These are phyloP conservation scores for Cucumis hystrix DNA, from an alignment of 306 rosid species.

Conservation along the genomic window DNA sequence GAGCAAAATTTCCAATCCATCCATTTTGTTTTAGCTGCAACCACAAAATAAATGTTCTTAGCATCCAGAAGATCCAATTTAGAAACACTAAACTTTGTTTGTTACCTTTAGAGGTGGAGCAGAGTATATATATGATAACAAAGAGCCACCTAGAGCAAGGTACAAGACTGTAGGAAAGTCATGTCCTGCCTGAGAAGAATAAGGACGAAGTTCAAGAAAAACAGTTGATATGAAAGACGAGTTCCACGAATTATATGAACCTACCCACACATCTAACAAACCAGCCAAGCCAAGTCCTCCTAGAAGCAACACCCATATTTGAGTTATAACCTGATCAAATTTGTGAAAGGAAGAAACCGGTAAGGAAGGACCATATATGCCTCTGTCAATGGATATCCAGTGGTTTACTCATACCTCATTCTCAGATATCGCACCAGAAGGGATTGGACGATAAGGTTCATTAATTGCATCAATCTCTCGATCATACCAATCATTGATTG, in stretches of 20 bases:
- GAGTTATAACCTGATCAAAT: constrained; percentile 63
- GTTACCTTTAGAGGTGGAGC: constrained; percentile 92
- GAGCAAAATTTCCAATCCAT: constrained; percentile 97
- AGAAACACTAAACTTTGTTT: neutral
- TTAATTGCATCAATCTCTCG: constrained; percentile 94
- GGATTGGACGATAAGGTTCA: constrained; percentile 98
- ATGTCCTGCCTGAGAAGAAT: constrained; percentile 68
- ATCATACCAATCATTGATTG: constrained; percentile 95
- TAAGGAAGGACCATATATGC: neutral
- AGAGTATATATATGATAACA: constrained; percentile 84
- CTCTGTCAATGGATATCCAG: neutral
- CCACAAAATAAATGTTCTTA: constrained; percentile 19
- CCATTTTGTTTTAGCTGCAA: constrained; percentile 95
- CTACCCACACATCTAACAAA: constrained; percentile 80
- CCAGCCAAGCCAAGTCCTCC: constrained; percentile 81
- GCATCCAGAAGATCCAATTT: neutral
- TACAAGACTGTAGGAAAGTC: constrained; percentile 62
- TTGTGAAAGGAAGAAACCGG: constrained; percentile 1
- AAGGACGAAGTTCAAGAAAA: constrained; percentile 12
- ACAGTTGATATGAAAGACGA: constrained; percentile 4
- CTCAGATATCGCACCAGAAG: constrained; percentile 92
- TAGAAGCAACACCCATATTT: constrained; percentile 86
- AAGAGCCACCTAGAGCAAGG: constrained; percentile 86
- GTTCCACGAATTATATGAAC: constrained; percentile 19
- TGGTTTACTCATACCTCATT: constrained; percentile 42